Conservation (phyloP, 1,139 yeast genomes). For the Saccharomyces hybrid region DNA sequence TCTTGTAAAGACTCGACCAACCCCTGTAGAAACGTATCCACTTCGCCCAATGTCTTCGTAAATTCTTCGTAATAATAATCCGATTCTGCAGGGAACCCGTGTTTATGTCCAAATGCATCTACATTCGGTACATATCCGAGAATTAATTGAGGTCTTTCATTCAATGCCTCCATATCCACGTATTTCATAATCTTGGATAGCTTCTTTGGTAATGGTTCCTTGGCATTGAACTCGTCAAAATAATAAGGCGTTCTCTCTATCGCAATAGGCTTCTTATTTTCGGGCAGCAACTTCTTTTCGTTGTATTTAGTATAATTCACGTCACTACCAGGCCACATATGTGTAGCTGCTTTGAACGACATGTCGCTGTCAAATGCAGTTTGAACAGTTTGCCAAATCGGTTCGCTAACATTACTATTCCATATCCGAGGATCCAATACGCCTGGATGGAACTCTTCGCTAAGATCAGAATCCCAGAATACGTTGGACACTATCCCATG, state of each 20-base stretch:
- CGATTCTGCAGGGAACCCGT: conserved; percentile 38
- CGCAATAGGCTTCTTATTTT: conserved; percentile 16
- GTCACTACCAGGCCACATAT: conserved; percentile 96
- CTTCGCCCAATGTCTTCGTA: conserved; percentile 38
- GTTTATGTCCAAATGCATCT: conserved; percentile 65
- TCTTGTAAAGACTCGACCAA: conserved; percentile 42
- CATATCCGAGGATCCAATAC: conserved; percentile 49
- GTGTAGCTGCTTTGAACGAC: conserved; percentile 60
- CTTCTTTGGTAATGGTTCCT: conserved; percentile 54
- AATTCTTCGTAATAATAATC: conserved; percentile 46
- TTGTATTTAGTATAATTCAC: conserved; percentile 40
- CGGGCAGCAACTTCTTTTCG: conserved; percentile 14
- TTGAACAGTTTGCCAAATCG: conserved; percentile 74
- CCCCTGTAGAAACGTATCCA: conserved; percentile 55
- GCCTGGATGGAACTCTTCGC: conserved; percentile 57
- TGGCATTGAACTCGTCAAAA: conserved; percentile 57
- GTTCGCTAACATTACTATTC: conserved; percentile 57
- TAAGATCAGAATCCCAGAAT: conserved; percentile 55
- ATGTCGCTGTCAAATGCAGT: conserved; percentile 10
- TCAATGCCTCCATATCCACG: conserved; percentile 49
- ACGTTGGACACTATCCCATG: conserved; percentile 87
- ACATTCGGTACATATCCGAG: conserved; percentile 75
- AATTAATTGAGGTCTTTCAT: conserved; percentile 63
- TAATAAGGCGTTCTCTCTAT: conserved; percentile 39
- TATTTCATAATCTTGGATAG: conserved; percentile 51